Conservation (phyloP, 306 rosid species). For the Corylus heterophylla region DNA sequence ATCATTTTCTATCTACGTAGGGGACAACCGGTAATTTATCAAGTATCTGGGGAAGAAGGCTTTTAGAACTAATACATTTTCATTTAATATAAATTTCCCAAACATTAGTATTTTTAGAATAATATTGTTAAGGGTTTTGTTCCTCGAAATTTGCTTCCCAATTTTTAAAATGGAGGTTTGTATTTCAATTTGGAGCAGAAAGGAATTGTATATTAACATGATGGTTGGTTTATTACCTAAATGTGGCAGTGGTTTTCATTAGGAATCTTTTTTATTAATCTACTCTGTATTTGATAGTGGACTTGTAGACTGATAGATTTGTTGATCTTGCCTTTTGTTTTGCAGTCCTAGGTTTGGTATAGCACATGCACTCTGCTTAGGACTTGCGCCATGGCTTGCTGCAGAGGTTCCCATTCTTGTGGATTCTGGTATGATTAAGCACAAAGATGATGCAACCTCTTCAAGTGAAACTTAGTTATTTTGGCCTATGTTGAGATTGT, state of each 20-base stretch:
- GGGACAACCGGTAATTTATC: not conserved
- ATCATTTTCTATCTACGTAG: not conserved
- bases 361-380: conserved; percentile 97
- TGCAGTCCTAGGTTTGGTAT: conserved; percentile 97
- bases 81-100: not conserved
- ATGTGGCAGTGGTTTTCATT: not conserved
- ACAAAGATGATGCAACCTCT: conserved; percentile 85
- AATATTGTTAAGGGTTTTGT: not conserved
- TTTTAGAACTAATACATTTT: not conserved
- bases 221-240: not conserved
- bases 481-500: conserved; percentile 27
- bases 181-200: not conserved
- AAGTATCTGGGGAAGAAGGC: not conserved
- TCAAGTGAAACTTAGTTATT: conserved; percentile 66
- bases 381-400: conserved; percentile 99
- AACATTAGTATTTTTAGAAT: not conserved
- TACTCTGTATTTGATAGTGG: conserved; percentile 14
- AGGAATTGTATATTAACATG: not conserved
- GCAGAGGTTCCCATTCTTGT: conserved; percentile 96
- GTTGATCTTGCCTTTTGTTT: conserved; percentile 25
- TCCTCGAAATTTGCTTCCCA: not conserved
- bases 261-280: not conserved
- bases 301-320: conserved; percentile 16
- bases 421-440: conserved; percentile 99
- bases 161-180: not conserved